These are phyloP conservation scores for Mycena olivaceomarginata DNA, from an alignment of 768 basidiomycete genomes.

Conservation along the genomic window DNA sequence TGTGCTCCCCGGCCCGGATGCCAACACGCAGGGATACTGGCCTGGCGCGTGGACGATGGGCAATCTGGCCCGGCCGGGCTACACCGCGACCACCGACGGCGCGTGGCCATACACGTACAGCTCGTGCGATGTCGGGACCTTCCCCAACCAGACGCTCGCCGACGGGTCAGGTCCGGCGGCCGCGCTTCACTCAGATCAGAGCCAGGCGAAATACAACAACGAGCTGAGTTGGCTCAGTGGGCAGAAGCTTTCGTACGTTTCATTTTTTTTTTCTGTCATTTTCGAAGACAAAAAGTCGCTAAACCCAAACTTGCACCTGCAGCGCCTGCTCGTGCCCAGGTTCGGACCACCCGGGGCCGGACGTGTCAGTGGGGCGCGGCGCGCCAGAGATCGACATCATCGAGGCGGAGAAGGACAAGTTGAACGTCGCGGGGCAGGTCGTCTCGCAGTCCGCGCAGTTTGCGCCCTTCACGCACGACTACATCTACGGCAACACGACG, in stretches of 20 bases:
- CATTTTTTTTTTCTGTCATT: background rate
- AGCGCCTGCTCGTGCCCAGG: constrained; percentile 87
- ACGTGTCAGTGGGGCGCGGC: constrained; percentile 72
- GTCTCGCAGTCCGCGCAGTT: constrained; percentile 88
- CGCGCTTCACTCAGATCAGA: constrained; percentile 71
- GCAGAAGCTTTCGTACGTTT: constrained; percentile 81
- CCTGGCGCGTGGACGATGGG: constrained; percentile 94
- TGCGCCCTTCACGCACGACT: constrained; percentile 72
- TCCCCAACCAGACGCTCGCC: constrained; percentile 79
- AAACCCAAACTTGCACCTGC: background rate
- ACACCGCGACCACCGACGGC: constrained; percentile 87
- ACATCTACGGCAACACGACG: constrained; percentile 55
- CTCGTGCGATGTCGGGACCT: constrained; percentile 86
- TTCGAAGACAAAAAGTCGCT: background rate
- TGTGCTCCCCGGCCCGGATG: constrained; percentile 75
- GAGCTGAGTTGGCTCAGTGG: constrained; percentile 86
- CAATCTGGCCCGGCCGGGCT: constrained; percentile 90
- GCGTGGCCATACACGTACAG: constrained; percentile 89
- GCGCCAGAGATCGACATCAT: constrained; percentile 91
- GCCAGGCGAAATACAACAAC: constrained; percentile 70
- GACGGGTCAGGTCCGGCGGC: constrained; percentile 76
- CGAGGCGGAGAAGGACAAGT: constrained; percentile 83
- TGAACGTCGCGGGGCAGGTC: constrained; percentile 64
- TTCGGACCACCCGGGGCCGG: constrained; percentile 88
- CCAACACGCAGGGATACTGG: constrained; percentile 77